Conservation (phyloP, 257 asterid species). For the Solanum virginianum region DNA sequence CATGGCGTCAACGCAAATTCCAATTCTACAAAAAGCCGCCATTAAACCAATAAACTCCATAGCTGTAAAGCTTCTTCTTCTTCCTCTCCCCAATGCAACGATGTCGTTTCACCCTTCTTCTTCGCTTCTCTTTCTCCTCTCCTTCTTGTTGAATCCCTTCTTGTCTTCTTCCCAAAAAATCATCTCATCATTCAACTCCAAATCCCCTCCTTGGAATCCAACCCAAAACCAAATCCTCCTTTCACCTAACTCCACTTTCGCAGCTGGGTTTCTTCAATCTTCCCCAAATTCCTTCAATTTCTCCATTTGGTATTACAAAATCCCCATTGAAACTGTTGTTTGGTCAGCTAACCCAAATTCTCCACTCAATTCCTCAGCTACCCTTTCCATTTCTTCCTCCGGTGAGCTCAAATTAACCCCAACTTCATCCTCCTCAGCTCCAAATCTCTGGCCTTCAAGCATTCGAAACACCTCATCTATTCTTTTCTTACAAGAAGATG, state of each 20-base stretch:
- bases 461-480: slow-evolving; percentile 15
- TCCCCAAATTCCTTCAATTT: slow-evolving; percentile 36
- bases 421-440: slow-evolving; percentile 10
- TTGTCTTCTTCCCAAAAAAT: background rate
- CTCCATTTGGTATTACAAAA: slow-evolving; percentile 48
- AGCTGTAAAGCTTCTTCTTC: background rate
- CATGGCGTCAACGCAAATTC: background rate
- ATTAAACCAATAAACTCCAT: background rate
- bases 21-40: background rate
- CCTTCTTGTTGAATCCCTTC: background rate
- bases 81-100: background rate
- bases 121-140: background rate
- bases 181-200: background rate
- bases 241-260: slow-evolving; percentile 41
- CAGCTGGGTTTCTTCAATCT: slow-evolving; percentile 20
- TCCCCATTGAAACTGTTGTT: slow-evolving; percentile 21
- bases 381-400: slow-evolving; percentile 29
- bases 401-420: slow-evolving; percentile 41
- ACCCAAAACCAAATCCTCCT: slow-evolving; percentile 41
- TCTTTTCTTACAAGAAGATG: slow-evolving; percentile 25
- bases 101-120: background rate
- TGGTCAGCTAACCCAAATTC: slow-evolving; percentile 40
- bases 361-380: slow-evolving; percentile 38
- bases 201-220: slow-evolving; percentile 42
- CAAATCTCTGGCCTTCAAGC: slow-evolving; percentile 38